These are phyloP conservation scores for Mortierella sp. DNA, from an alignment of 371 early-diverging fungal genomes.

Conservation along the genomic window DNA sequence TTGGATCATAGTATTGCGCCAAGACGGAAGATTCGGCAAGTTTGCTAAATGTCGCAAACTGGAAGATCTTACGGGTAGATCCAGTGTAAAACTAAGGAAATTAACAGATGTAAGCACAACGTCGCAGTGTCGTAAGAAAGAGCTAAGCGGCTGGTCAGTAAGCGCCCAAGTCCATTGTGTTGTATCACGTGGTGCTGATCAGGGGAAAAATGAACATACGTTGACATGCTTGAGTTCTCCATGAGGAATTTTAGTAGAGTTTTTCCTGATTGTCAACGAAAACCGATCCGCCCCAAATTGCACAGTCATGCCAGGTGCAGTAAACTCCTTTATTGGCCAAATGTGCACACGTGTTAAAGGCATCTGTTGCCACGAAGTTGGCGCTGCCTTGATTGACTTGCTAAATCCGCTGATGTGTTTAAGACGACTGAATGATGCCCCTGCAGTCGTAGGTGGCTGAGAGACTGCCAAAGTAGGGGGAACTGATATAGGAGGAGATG, in stretches of 20 bases:
- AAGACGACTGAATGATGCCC: background rate
- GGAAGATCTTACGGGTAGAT: slow-evolving; percentile 31
- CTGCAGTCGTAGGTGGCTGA: background rate
- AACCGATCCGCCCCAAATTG: slow-evolving; percentile 44
- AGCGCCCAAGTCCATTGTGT: background rate
- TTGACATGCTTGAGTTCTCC: slow-evolving; percentile 33
- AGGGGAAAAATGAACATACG: slow-evolving; percentile 10
- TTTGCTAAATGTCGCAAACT: slow-evolving; percentile 25
- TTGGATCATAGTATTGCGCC: slow-evolving; percentile 32
- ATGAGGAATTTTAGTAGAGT: slow-evolving; percentile 36
- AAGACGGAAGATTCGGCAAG: slow-evolving; percentile 31
- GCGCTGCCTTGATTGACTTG: slow-evolving; percentile 1
- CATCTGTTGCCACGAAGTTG: slow-evolving; percentile 34
- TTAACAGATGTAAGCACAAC: background rate
- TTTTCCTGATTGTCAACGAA: slow-evolving; percentile 30
- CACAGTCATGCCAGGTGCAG: slow-evolving; percentile 29
- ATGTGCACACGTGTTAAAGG: slow-evolving; percentile 33
- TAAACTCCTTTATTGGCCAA: slow-evolving; percentile 29
- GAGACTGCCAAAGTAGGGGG: background rate
- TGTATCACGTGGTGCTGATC: background rate
- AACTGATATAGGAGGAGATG: background rate
- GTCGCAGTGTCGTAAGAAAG: background rate
- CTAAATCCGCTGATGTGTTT: slow-evolving; percentile 17
- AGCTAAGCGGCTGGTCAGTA: background rate
- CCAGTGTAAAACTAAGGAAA: slow-evolving; percentile 42